These are phyloP conservation scores for Apiotrichum brassicae DNA, from an alignment of 1,284 basidiomycete genomes.

Conservation along the genomic window DNA sequence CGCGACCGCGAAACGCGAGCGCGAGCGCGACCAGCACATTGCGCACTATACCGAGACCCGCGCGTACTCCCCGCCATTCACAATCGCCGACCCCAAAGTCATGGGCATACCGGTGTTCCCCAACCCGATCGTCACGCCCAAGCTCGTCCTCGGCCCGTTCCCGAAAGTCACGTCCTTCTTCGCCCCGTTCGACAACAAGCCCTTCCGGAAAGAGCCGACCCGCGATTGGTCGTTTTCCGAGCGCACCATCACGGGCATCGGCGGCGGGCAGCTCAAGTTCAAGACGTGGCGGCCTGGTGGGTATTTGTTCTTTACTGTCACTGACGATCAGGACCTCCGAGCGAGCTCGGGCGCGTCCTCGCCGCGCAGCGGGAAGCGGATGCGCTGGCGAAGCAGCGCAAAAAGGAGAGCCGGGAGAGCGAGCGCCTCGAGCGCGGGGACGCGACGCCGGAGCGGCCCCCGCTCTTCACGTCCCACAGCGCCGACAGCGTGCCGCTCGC, in stretches of 20 bases:
- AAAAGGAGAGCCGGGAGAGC: constrained; percentile 14
- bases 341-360: constrained; percentile 30
- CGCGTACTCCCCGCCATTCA: constrained; percentile 23
- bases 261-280: constrained; percentile 35
- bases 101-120: constrained; percentile 41
- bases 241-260: constrained; percentile 27
- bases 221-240: constrained; percentile 28
- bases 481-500: constrained; percentile 14
- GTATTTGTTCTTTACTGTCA: constrained; percentile 7
- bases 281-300: constrained; percentile 37
- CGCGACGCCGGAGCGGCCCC: constrained; percentile 15
- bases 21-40: neutral
- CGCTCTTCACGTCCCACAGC: constrained; percentile 8
- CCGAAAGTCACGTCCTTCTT: constrained; percentile 40
- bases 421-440: constrained; percentile 6
- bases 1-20: neutral
- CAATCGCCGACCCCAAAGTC: constrained; percentile 28
- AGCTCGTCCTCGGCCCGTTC: constrained; percentile 28
- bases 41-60: neutral
- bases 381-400: constrained; percentile 19
- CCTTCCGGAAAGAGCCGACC: constrained; percentile 35
- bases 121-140: constrained; percentile 37
- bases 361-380: constrained; percentile 35
- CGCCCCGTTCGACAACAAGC: constrained; percentile 32
- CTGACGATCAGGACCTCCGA: constrained; percentile 29